These are phyloP conservation scores for Pugionium dolabratum DNA, from an alignment of 345 rosid genomes.

Conservation along the genomic window DNA sequence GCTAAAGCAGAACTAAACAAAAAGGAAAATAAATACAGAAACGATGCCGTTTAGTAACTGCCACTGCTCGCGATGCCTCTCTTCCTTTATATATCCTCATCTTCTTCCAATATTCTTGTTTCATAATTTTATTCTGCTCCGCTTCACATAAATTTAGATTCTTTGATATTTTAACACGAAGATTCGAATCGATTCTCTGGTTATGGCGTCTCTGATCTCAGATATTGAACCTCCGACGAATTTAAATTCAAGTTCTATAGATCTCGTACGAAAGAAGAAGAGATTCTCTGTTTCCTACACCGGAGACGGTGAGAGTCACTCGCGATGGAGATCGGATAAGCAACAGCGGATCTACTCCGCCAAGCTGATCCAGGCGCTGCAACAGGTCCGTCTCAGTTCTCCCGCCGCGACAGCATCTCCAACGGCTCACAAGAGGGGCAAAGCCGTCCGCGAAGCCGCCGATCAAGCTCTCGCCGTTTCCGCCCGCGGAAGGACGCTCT, in stretches of 20 bases:
- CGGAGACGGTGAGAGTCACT: constrained; percentile 27
- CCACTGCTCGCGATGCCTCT: not conserved
- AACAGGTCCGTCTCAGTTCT: constrained; percentile 49
- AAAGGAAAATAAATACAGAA: not conserved
- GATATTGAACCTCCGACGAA: constrained; percentile 4
- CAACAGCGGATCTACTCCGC: constrained; percentile 79
- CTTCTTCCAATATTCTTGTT: constrained; percentile 7
- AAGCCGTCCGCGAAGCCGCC: constrained; percentile 85
- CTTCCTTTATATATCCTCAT: constrained; percentile 17
- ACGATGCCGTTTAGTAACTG: constrained; percentile 24
- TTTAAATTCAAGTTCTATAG: not conserved
- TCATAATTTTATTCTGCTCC: constrained; percentile 4
- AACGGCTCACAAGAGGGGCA: constrained; percentile 64
- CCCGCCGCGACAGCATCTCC: constrained; percentile 52
- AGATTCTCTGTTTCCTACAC: constrained; percentile 19
- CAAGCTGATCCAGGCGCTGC: constrained; percentile 71
- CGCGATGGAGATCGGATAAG: constrained; percentile 75
- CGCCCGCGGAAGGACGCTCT: constrained; percentile 76
- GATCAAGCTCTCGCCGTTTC: constrained; percentile 77
- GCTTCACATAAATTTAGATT: not conserved
- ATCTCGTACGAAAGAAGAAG: constrained; percentile 35
- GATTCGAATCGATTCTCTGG: not conserved
- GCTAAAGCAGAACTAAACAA: not conserved
- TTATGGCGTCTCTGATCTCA: constrained; percentile 32
- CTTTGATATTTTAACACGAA: not conserved